Conservation (phyloP, 1,139 yeast genomes). For the Scheffersomyces lignicola region DNA sequence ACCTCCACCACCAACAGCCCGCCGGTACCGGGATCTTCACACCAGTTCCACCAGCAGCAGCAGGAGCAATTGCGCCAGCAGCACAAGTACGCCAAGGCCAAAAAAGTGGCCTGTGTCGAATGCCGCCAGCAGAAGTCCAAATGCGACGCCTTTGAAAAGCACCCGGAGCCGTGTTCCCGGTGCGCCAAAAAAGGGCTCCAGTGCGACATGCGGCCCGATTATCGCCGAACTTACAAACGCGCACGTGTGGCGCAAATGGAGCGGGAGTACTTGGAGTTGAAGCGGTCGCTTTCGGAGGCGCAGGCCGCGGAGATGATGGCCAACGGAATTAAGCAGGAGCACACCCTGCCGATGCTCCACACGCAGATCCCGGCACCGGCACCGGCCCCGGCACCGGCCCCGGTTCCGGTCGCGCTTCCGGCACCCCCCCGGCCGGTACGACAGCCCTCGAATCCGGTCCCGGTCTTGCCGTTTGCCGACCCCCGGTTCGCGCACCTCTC, state of each 20-base stretch:
- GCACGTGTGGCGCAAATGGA: constrained; percentile 85
- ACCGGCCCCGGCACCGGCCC: constrained; percentile 7
- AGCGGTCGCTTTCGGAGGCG: constrained; percentile 53
- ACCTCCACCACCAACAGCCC: constrained; percentile 3
- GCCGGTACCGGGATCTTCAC: constrained; percentile 2
- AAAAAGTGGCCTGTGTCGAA: constrained; percentile 88
- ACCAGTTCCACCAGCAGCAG: constrained; percentile 2
- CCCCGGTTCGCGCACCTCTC: constrained; percentile 15
- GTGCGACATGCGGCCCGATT: constrained; percentile 77
- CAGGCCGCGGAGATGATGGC: constrained; percentile 49
- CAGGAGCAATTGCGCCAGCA: constrained; percentile 8
- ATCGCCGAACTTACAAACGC: constrained; percentile 85
- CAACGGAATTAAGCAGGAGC: constrained; percentile 15
- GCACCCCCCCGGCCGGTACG: constrained; percentile 6
- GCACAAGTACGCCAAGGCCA: constrained; percentile 29
- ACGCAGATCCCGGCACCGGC: background rate
- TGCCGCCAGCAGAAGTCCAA: constrained; percentile 92
- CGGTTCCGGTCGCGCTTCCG: constrained; percentile 1
- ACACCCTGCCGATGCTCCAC: constrained; percentile 1
- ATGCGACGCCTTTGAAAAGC: constrained; percentile 80
- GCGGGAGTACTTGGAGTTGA: constrained; percentile 68
- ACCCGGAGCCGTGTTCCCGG: constrained; percentile 82
- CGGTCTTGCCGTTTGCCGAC: no score
- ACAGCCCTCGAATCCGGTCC: constrained; percentile 7
- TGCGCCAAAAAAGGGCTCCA: constrained; percentile 68